Conservation (phyloP, 805 yeast species). For the Cyberlindnera amylophila region DNA sequence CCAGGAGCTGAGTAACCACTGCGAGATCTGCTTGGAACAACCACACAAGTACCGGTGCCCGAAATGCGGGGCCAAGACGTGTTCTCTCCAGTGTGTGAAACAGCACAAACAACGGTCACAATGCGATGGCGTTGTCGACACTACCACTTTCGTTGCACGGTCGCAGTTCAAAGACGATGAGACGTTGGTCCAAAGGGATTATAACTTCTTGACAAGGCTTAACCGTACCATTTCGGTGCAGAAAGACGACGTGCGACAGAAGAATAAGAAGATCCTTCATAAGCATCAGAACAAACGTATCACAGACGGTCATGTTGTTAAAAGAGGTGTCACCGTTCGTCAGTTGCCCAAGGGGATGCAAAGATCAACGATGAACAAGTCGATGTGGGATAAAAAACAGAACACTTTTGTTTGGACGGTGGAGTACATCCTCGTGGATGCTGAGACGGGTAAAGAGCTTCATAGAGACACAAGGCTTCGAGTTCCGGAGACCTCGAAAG, state of each 20-base stretch:
- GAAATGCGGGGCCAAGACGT: conserved; percentile 61
- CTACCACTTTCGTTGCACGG: conserved; percentile 51
- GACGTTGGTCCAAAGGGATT: conserved; percentile 64
- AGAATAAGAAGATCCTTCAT: conserved; percentile 41
- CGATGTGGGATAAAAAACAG: conserved; percentile 63
- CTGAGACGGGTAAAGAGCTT: conserved; percentile 25
- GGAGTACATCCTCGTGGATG: conserved; percentile 56
- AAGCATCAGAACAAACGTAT: conserved; percentile 2
- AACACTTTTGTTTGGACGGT: conserved; percentile 73
- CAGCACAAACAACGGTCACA: conserved; percentile 57
- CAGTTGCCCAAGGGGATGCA: conserved; percentile 73
- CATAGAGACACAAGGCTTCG: conserved; percentile 36
- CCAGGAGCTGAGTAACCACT: conserved; percentile 24
- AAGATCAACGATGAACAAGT: conserved; percentile 56
- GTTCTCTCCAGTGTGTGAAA: conserved; percentile 68
- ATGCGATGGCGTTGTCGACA: conserved; percentile 68
- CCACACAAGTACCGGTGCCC: conserved; percentile 75
- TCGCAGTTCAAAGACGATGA: conserved; percentile 39
- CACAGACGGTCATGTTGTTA: conserved; percentile 33
- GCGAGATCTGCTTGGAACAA: conserved; percentile 43
- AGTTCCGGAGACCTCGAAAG: conserved; percentile 30
- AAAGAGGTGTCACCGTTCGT: conserved; percentile 65
- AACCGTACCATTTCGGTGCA: conserved; percentile 59
- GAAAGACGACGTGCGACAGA: conserved; percentile 45
- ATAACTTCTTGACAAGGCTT: conserved; percentile 62